These are phyloP conservation scores for Tranzscheliella williamsii DNA, from an alignment of 1,284 basidiomycete species.

Conservation along the genomic window DNA sequence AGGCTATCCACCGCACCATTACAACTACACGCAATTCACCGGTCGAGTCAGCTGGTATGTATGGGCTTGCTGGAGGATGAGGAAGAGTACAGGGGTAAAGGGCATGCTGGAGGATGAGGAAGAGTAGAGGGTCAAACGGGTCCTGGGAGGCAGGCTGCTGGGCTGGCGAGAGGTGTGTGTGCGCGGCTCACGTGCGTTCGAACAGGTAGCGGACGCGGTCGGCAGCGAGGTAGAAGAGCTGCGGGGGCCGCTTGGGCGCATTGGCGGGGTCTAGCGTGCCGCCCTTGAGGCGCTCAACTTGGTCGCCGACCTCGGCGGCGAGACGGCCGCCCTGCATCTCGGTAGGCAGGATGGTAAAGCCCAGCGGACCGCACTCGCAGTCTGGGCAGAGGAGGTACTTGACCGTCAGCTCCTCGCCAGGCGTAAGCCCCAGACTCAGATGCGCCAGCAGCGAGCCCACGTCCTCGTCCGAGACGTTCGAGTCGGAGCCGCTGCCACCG, in stretches of 20 bases:
- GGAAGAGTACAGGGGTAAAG: too few species aligned
- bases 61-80: too few species aligned
- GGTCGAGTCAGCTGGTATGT: too few species aligned
- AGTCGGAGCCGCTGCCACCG: conserved; percentile 22
- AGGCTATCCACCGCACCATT: neutral
- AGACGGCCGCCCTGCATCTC: conserved; percentile 44
- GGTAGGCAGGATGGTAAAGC: conserved; percentile 47
- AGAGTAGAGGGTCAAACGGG: too few species aligned
- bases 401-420: conserved; percentile 45
- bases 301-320: conserved; percentile 44
- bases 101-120: too few species aligned
- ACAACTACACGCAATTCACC: too few species aligned
- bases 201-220: conserved; percentile 51
- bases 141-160: too few species aligned
- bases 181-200: conserved; percentile 13
- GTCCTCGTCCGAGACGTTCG: conserved; percentile 23
- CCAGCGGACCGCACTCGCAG: conserved; percentile 58
- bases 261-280: conserved; percentile 4
- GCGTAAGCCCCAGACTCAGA: conserved; percentile 30
- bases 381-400: conserved; percentile 59
- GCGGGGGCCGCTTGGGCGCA: conserved; percentile 12
- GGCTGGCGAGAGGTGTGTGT: too few species aligned
- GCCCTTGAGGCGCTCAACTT: conserved; percentile 32
- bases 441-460: conserved; percentile 23
- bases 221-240: conserved; percentile 47